phyloP scores from a whole-genome alignment of 371 early-diverging fungal species.

The Amoeboaphelidium occidentale region DNA sequence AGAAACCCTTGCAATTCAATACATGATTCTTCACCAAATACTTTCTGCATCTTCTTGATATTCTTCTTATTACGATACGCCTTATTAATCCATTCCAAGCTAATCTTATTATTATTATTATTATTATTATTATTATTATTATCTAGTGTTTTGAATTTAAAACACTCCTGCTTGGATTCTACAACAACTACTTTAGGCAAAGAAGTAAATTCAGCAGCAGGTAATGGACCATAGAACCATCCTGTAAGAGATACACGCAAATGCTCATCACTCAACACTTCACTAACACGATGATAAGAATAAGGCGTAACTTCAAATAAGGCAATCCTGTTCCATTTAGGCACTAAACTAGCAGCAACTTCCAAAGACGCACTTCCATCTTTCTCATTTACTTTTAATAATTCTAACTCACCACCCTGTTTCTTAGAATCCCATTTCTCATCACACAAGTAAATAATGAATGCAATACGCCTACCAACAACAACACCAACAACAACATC shows the following conservation, averaged over 20 bases:
- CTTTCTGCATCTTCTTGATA: slow-evolving; percentile 12
- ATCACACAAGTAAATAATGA: slow-evolving; percentile 38
- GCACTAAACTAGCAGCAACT: slow-evolving; percentile 18
- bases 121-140: too few species aligned
- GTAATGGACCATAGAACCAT: slow-evolving; percentile 32
- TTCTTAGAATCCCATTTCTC: slow-evolving; percentile 27
- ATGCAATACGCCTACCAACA: slow-evolving; percentile 36
- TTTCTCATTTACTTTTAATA: slow-evolving; percentile 16
- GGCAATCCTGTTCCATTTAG: slow-evolving; percentile 26
- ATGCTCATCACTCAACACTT: slow-evolving; percentile 13
- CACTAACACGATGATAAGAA: slow-evolving; percentile 34
- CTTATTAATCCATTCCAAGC: slow-evolving; percentile 16
- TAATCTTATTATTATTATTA: too few species aligned
- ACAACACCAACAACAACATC: too few species aligned
- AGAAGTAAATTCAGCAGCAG: slow-evolving; percentile 6
- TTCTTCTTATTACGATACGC: slow-evolving; percentile 13
- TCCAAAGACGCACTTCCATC: slow-evolving; percentile 15
- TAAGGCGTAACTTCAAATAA: slow-evolving; percentile 31
- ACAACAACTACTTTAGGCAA: background rate
- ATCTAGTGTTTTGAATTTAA: background rate
- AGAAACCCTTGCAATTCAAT: slow-evolving; percentile 23
- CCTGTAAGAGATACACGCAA: slow-evolving; percentile 32
- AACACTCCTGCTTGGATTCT: background rate
- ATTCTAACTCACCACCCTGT: slow-evolving; percentile 26
- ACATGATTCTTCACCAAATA: slow-evolving; percentile 20